A percentile compares a stretch with the other conserved stretches of the same genome.
Conservation (phyloP, 2,329 filamentous ascomycete genomes). For the Calonectria pseudoturangicola region DNA sequence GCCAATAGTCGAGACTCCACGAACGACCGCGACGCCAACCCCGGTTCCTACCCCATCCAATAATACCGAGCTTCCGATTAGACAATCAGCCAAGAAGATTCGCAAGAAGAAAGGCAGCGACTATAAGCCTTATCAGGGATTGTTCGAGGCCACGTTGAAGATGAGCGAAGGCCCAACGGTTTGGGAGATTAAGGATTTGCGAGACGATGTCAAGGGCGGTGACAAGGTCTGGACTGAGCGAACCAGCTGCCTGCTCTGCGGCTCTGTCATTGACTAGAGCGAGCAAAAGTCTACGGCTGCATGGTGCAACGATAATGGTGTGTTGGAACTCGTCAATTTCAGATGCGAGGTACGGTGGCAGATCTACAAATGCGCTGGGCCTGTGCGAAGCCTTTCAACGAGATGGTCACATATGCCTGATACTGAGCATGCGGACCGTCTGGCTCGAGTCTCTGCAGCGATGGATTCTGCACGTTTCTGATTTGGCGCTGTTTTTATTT, state of each 20-base stretch:
- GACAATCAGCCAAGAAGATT: slow-evolving; percentile 58
- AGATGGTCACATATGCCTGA: background rate
- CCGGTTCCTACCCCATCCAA: slow-evolving; percentile 55
- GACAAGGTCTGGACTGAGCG: slow-evolving; percentile 73
- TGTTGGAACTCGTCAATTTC: background rate
- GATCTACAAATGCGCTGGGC: background rate
- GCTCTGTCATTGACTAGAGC: slow-evolving; percentile 65
- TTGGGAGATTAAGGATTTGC: slow-evolving; percentile 72
- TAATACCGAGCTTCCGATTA: slow-evolving; percentile 50
- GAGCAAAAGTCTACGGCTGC: background rate
- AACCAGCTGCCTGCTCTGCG: slow-evolving; percentile 70
- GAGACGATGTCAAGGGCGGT: slow-evolving; percentile 67
- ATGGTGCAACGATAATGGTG: slow-evolving; percentile 4
- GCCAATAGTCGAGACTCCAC: slow-evolving; percentile 55
- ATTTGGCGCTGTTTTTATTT: slow-evolving; percentile 41
- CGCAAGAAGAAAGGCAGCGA: slow-evolving; percentile 62
- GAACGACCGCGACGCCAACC: slow-evolving; percentile 57
- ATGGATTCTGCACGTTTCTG: slow-evolving; percentile 1
- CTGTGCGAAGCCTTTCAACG: background rate
- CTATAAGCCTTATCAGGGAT: slow-evolving; percentile 69
- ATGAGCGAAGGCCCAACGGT: slow-evolving; percentile 68
- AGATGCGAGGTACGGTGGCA: slow-evolving; percentile 1
- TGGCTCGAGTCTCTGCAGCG: background rate
- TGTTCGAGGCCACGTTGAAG: slow-evolving; percentile 71
- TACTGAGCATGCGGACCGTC: background rate